Conservation (phyloP, 179 eudicot genomes). For the Camellia oleifera region DNA sequence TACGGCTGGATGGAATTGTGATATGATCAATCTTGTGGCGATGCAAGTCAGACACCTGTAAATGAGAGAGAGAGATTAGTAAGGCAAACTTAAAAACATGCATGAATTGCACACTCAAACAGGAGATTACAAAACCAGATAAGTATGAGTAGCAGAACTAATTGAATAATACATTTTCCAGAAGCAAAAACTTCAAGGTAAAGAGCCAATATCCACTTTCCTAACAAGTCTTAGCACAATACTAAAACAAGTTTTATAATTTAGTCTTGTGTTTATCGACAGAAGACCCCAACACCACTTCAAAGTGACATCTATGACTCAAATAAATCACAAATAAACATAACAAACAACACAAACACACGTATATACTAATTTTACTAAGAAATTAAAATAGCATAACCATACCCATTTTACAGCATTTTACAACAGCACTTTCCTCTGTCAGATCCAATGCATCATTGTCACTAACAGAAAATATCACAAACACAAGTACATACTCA, state of each 20-base stretch:
- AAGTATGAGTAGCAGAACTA: neutral
- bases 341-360: neutral
- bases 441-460: no score
- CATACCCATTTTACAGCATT: no score
- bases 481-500: neutral
- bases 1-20: conserved; percentile 75
- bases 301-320: neutral
- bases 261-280: neutral
- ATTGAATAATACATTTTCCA: neutral
- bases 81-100: neutral
- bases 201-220: neutral
- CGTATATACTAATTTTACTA: neutral
- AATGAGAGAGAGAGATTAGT: neutral
- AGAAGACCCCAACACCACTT: neutral
- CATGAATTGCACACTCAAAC: neutral
- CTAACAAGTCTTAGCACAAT: neutral
- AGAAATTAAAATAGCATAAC: neutral
- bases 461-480: neutral
- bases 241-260: neutral
- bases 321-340: neutral
- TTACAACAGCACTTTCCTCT: no score
- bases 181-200: neutral
- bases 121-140: neutral
- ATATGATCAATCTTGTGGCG: conserved; percentile 96
- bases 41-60: conserved; percentile 86